Evolutionary conservation across 225 moss, liverwort and hornwort species (phyloP), one percentile per base, ranked within the genome.

Genomic region (Climacium dendroides): DNA sequence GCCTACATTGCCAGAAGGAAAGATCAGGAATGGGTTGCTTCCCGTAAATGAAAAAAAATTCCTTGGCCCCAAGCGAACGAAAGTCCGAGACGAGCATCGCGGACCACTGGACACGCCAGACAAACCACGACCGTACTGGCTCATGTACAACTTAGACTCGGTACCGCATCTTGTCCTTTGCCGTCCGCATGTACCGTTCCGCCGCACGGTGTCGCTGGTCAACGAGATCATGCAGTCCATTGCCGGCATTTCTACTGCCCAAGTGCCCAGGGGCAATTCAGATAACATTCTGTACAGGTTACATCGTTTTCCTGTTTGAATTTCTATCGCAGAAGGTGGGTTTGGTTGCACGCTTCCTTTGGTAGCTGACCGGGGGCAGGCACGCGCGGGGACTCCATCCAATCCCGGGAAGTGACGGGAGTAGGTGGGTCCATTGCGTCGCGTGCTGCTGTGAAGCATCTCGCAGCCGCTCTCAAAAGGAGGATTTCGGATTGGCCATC

Each of bases 391-490:
- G 39, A 25, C 78, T 78, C 57, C 70, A 52, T 52, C 32, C 7
- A 48, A 79, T 39, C 79, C 37, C n/a, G 48, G 66, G 80, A 71
- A 41, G 71, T 66, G 71, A 83, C 39, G 43, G 32, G 37, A 39
- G 83, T 34, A 73, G 71, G 73, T 81, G 87, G 87, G 87, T 65
- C 84, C 88, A 48, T 26, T 1, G 43, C 72, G 23, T 74, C 62
- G 72, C 63, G 77, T 53, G 53, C 78, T 55, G 48, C 62, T 66
- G 59, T 87, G 89, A 82, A 81, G 91, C 91, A 87, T 87, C 87
- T 89, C 73, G 85, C 85, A 89, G 89, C 87, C 89, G 85, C 88
- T 72, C 64, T 85, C 47, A 82, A 87, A 91, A 85, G 58, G 78
- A 73, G 54, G 45, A 25, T 59, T 39, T 87, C 63, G 54, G 76